Percentiles rank a stretch among this genome's conserved stretches.
Evolutionary conservation across 495 filamentous ascomycete species (phyloP).

Genomic region (Oleoguttula mirabilis): DNA sequence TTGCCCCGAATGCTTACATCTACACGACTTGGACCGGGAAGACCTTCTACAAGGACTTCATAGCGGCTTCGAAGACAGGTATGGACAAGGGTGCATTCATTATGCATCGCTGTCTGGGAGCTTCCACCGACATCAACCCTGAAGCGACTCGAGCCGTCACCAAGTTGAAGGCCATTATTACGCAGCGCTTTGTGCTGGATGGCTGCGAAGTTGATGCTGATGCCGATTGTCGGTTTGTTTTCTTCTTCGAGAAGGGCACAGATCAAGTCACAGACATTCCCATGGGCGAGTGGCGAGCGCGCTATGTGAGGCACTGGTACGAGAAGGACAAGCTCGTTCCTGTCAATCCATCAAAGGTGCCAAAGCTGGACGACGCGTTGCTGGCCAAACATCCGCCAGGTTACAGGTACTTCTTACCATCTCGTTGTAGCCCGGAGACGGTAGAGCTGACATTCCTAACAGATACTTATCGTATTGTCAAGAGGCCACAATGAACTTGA

Average conservation of each 20-base stretch:
- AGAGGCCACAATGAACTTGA: conserved; percentile 34
- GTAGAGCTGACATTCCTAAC: conserved; percentile 11
- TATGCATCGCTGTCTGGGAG: conserved; percentile 24
- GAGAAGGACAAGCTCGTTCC: conserved; percentile 25
- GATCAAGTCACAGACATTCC: neutral
- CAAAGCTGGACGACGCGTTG: conserved; percentile 13
- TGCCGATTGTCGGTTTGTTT: conserved; percentile 25
- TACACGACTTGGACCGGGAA: conserved; percentile 22
- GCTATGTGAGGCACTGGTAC: conserved; percentile 24
- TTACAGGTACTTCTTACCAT: conserved; percentile 12
- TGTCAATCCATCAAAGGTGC: conserved; percentile 20
- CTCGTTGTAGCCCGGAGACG: neutral
- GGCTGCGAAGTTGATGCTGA: conserved; percentile 24
- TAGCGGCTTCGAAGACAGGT: conserved; percentile 18
- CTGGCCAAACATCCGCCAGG: conserved; percentile 18
- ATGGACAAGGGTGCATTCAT: conserved; percentile 21
- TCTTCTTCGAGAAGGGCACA: conserved; percentile 21
- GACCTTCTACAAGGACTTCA: conserved; percentile 20
- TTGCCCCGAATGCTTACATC: conserved; percentile 20
- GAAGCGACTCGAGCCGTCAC: conserved; percentile 21
- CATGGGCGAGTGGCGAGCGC: conserved; percentile 19
- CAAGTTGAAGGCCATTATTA: conserved; percentile 28
- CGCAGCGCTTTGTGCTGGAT: conserved; percentile 23
- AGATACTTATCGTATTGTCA: conserved; percentile 33
- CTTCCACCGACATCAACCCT: conserved; percentile 22